Conservation (phyloP, 768 basidiomycete species). For the Boletus rubropictus region DNA sequence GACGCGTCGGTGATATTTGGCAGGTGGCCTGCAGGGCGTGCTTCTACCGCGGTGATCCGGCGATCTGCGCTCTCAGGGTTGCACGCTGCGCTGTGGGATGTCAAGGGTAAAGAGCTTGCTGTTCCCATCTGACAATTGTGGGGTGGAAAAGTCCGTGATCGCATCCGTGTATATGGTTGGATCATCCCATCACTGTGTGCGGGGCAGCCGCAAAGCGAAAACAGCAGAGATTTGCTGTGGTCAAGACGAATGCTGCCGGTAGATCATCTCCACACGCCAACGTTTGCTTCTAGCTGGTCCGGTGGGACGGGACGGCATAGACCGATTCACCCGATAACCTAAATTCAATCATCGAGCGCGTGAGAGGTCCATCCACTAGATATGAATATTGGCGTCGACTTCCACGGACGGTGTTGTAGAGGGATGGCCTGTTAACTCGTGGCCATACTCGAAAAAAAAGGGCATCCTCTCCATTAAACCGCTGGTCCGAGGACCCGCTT, state of each 20-base stretch:
- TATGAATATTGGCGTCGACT: constrained; percentile 63
- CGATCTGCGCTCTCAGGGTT: constrained; percentile 53
- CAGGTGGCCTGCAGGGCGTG: constrained; percentile 59
- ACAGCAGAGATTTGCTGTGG: constrained; percentile 59
- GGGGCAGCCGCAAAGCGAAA: constrained; percentile 49
- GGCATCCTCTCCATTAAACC: constrained; percentile 51
- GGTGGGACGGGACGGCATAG: constrained; percentile 37
- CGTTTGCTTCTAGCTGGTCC: neutral
- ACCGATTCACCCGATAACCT: constrained; percentile 55
- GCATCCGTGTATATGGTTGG: constrained; percentile 56
- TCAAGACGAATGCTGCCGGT: constrained; percentile 71
- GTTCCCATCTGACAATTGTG: constrained; percentile 61
- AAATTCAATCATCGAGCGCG: constrained; percentile 45
- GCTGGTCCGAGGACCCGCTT: neutral
- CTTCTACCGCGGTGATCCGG: constrained; percentile 63
- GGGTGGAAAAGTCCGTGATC: constrained; percentile 62
- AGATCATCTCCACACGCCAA: constrained; percentile 5
- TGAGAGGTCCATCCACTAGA: constrained; percentile 49
- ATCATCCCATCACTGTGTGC: constrained; percentile 44
- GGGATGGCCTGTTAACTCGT: constrained; percentile 67
- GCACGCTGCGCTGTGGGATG: constrained; percentile 72
- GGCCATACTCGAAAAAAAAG: constrained; percentile 50
- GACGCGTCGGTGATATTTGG: constrained; percentile 73
- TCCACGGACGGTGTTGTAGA: constrained; percentile 66
- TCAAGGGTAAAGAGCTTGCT: constrained; percentile 72